Base-by-base conservation (phyloP, 2,329 filamentous ascomycete genomes). In the Alternaria ethzedia region DNA sequence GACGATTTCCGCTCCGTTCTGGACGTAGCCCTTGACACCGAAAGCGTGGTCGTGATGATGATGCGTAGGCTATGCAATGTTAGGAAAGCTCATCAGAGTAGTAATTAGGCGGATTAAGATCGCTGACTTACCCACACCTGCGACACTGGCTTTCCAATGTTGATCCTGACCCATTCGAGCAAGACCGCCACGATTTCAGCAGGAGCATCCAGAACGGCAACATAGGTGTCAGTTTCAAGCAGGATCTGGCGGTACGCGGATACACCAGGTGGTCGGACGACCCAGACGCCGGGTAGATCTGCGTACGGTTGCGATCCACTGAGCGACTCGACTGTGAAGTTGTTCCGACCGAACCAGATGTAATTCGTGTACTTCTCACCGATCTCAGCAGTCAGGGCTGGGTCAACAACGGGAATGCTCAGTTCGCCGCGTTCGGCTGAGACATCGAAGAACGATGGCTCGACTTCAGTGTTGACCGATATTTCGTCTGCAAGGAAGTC, bases 31-130 rank as follows among this genome's bases (percentile, higher is more conserved):
- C 7, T 17, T 17, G 6, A 57, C 32, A 23, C 44, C 55, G 17
- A 57, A 17, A 36, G 41, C 32, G 45, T 57, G 45, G 26, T 57
- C 55, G 10, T 49, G 43, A 17, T 57, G 55, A 45, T 57, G 55
- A 21, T 57, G 55, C 3, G 55, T 47, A 57, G 32, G 44, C 32
- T 45, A 11, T 2, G 13, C 21, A n/a, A 9, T 25, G 45, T 47
- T 47, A 47, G 21, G 1, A 25, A 4, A 15, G 12, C 3, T 12
- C 10, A 25, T 10, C 12, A 25, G 8, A 25, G 44, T 25, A 15
- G 44, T 25, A 23, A 23, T 23, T 15, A 13, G 23, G 17, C 21
- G 11, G 4, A 43, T 15, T 30, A 10, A 28, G 21, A 26, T 47
- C 11, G 13, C 15, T 7, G 54, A 57, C 55, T 57, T 28, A 57